phyloP scores from a whole-genome alignment of 2,329 filamentous ascomycete species.

The Aphanoascus verrucosus region DNA sequence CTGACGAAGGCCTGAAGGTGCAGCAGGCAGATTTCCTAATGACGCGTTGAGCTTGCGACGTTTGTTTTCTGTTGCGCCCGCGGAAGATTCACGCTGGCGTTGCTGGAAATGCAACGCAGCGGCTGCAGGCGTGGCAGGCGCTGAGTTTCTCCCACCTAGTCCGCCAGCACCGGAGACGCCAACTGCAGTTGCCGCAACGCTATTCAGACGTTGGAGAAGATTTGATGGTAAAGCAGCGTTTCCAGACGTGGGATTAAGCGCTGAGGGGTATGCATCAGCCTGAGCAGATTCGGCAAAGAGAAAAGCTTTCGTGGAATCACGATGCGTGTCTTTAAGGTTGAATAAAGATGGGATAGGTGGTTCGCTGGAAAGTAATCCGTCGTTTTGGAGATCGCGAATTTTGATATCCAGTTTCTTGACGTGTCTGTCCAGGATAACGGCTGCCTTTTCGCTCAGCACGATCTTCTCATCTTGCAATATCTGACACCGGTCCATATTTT shows the following conservation, averaged over 20 bases:
- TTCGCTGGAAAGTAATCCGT: constrained; percentile 50
- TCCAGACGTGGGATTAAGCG: constrained; percentile 46
- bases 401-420: constrained; percentile 54
- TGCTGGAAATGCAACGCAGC: constrained; percentile 33
- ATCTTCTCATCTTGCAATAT: constrained; percentile 54
- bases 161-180: constrained; percentile 32
- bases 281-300: constrained; percentile 39
- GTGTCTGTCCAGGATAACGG: constrained; percentile 50
- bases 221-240: constrained; percentile 45
- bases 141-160: constrained; percentile 32
- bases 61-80: constrained; percentile 46
- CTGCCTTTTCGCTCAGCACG: constrained; percentile 49
- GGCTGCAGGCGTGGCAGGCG: constrained; percentile 36
- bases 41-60: constrained; percentile 47
- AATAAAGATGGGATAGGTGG: constrained; percentile 51
- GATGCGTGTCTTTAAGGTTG: constrained; percentile 32
- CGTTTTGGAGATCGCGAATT: constrained; percentile 48
- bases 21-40: constrained; percentile 44
- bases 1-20: constrained; percentile 48
- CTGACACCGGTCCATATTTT: constrained; percentile 49
- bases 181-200: constrained; percentile 23
- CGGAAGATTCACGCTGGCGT: constrained; percentile 46
- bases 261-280: constrained; percentile 36
- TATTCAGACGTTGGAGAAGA: constrained; percentile 41
- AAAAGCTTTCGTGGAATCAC: constrained; percentile 36